Base-by-base conservation (phyloP, 2,329 filamentous ascomycete species). In the Microcyclospora tardicrescens region DNA sequence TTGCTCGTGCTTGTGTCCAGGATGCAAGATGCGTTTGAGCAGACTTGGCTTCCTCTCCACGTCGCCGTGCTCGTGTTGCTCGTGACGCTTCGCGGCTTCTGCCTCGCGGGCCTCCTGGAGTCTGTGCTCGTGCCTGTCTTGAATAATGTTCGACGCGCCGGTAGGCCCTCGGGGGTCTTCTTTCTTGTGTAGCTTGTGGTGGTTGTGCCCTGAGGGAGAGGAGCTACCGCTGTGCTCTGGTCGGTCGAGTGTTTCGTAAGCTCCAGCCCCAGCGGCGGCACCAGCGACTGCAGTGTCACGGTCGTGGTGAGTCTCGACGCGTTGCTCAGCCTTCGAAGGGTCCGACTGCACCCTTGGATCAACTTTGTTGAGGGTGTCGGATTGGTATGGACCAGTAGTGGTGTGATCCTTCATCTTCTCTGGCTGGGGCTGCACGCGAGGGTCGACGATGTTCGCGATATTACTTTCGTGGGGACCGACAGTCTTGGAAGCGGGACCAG, bases 151-250 rank as follows among this genome's bases (percentile, higher is more conserved):
- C 8, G 19, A 24, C 19, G 19, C 19, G 4, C 19, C 19, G 33
- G 14, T 30, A 38, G 41, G 11, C 40, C 30, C 14, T 39, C 34
- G 61, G 10, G 62, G 59, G 16, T 61, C 58, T n/a, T 29, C 32
- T 9, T 32, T 39, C 44, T 66, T 65, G 49, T 64, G 61, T 31
- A 66, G 48, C 14, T 52, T 58, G 39, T 62, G 55, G 29, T 55
- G 55, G 12, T 53, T 30, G 16, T 15, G 14, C 15, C 33, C 29
- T 3, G 33, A 29, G 33, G 8, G 12, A 36, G 13, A 14, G 19
- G 4, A 36, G 32, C 10, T 33, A 10, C 13, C 14, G 8, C n/a
- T 12, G 33, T 4, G 16, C 3, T 12, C 16, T 34, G n/a, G 16
- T 15, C 33, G n/a, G n/a, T 16, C 16, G 37, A 27, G 19, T 13